These are phyloP conservation scores for Vigna angularis DNA, from an alignment of 306 rosid genomes.

Conservation along the genomic window DNA sequence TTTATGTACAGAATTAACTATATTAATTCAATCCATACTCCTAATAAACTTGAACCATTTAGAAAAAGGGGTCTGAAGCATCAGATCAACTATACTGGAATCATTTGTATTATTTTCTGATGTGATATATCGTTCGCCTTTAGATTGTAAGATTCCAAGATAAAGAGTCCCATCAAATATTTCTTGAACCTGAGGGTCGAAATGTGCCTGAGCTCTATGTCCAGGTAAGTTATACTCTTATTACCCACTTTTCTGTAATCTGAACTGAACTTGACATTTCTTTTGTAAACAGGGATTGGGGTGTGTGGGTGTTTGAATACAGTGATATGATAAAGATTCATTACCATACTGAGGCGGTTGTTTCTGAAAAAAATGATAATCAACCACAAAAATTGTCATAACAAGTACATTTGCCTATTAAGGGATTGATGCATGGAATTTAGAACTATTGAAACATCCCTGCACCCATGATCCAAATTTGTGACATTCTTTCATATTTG, in stretches of 20 bases:
- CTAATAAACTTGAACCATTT: constrained; percentile 7
- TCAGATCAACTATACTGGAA: constrained; percentile 24
- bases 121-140: constrained; percentile 24
- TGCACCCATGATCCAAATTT: constrained; percentile 25
- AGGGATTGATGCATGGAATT: constrained; percentile 23
- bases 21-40: constrained; percentile 37
- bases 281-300: background rate
- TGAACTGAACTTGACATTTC: constrained; percentile 11
- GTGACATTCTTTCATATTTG: background rate
- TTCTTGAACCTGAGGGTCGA: constrained; percentile 99
- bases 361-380: constrained; percentile 18
- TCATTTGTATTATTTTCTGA: constrained; percentile 33
- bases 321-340: constrained; percentile 23
- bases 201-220: constrained; percentile 94
- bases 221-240: constrained; percentile 60
- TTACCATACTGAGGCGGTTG: constrained; percentile 1
- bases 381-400: constrained; percentile 23
- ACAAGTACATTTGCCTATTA: constrained; percentile 4
- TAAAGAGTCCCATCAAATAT: constrained; percentile 94
- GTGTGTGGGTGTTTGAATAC: background rate
- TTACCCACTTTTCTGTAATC: background rate
- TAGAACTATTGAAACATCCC: constrained; percentile 30
- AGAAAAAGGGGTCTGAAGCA: constrained; percentile 33
- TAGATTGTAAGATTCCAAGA: constrained; percentile 94
- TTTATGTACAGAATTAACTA: constrained; percentile 16